Percentiles rank a stretch among this genome's conserved stretches.
Evolutionary conservation across 2,329 filamentous ascomycete genomes (phyloP).

Genomic region (Orbilia javanica): DNA sequence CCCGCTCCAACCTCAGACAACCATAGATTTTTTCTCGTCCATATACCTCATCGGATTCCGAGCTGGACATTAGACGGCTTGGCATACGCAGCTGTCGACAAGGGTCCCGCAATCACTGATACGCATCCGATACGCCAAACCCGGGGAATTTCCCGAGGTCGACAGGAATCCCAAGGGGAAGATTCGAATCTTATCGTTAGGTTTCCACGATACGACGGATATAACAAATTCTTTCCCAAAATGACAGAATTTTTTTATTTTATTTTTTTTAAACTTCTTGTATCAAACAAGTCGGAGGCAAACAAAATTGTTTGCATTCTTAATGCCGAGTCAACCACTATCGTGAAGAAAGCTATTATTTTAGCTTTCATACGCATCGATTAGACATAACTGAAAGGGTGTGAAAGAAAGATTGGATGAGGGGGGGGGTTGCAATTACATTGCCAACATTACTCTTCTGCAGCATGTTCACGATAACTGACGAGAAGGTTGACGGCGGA

Average conservation of each 20-base stretch:
- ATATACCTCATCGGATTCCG: constrained; percentile 25
- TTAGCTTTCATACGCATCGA: neutral
- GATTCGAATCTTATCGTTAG: neutral
- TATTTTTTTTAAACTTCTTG: too few relatives aligned
- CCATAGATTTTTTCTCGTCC: constrained; percentile 27
- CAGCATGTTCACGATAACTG: constrained; percentile 28
- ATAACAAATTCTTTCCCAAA: neutral
- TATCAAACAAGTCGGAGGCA: neutral
- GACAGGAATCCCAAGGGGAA: neutral
- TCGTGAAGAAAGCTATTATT: neutral
- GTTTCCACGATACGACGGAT: constrained; percentile 24
- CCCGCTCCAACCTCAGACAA: constrained; percentile 18
- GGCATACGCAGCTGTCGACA: constrained; percentile 39
- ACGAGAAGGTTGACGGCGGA: constrained; percentile 15
- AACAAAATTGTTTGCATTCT: neutral
- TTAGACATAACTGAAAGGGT: neutral
- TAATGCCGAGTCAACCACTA: neutral
- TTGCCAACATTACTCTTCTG: neutral
- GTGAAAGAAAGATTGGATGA: too few relatives aligned
- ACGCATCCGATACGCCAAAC: neutral
- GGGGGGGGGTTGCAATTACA: neutral
- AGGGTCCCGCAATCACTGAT: constrained; percentile 17
- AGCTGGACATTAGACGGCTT: constrained; percentile 29
- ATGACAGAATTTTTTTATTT: too few relatives aligned
- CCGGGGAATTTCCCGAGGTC: constrained; percentile 23